A percentile compares a stretch with the other conserved stretches of the same genome.
Evolutionary conservation across 345 rosid species (phyloP).

Genomic region (Trapa incisa): DNA sequence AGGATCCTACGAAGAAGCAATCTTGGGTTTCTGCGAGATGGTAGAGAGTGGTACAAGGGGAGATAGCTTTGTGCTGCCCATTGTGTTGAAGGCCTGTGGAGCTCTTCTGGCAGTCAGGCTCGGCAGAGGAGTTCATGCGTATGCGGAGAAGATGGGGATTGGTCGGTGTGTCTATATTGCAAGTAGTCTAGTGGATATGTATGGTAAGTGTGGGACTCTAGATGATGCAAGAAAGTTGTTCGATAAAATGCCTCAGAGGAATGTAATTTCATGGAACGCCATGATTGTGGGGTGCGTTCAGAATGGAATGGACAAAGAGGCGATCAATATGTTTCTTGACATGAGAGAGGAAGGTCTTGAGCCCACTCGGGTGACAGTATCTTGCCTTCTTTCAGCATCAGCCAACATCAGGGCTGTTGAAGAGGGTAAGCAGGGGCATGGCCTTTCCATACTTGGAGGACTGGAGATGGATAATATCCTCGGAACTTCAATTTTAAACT

Average conservation of each 20-base stretch:
- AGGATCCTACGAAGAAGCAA: conserved; percentile 40
- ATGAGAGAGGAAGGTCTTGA: conserved; percentile 46
- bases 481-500: conserved; percentile 59
- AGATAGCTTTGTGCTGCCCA: conserved; percentile 66
- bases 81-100: conserved; percentile 63
- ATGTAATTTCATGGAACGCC: conserved; percentile 52
- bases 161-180: conserved; percentile 52
- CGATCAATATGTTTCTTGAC: conserved; percentile 27
- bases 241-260: conserved; percentile 39
- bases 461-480: conserved; percentile 44
- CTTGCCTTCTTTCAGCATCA: conserved; percentile 57
- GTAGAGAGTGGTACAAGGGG: conserved; percentile 35
- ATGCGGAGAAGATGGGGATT: conserved; percentile 41
- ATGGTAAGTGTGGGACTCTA: conserved; percentile 50
- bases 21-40: conserved; percentile 48
- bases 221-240: conserved; percentile 52
- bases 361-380: conserved; percentile 46
- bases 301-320: conserved; percentile 48
- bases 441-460: conserved; percentile 40
- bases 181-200: conserved; percentile 56
- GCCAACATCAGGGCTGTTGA: conserved; percentile 48
- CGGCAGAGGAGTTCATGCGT: conserved; percentile 67
- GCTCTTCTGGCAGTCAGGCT: conserved; percentile 36
- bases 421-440: conserved; percentile 73
- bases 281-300: conserved; percentile 48